These are phyloP conservation scores for Butyriboletus loyo DNA, from an alignment of 768 basidiomycete genomes.

Conservation along the genomic window DNA sequence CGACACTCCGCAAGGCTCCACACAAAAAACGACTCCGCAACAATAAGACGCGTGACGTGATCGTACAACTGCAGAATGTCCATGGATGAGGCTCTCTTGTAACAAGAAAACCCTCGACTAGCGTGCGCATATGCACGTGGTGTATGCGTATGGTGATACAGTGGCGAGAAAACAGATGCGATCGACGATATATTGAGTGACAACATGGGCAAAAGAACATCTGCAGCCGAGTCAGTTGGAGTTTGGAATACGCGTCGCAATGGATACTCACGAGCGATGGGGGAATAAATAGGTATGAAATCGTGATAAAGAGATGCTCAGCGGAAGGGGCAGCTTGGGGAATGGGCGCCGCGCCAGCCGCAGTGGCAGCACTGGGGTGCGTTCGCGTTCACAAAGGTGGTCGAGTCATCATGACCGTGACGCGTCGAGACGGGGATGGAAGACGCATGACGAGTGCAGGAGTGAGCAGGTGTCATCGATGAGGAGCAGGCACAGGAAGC, in stretches of 20 bases:
- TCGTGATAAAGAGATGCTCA: slow-evolving; percentile 28
- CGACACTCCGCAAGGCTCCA: slow-evolving; percentile 12
- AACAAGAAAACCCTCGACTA: slow-evolving; percentile 18
- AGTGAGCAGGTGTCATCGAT: slow-evolving; percentile 3
- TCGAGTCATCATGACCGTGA: slow-evolving; percentile 25
- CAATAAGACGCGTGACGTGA: slow-evolving; percentile 12
- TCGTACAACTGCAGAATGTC: slow-evolving; percentile 30
- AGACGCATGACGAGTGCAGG: slow-evolving; percentile 8
- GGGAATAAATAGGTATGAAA: slow-evolving; percentile 28
- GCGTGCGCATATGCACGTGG: slow-evolving; percentile 35
- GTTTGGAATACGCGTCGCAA: neutral
- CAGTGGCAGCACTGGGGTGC: slow-evolving; percentile 80
- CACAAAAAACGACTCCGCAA: slow-evolving; percentile 4
- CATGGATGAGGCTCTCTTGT: slow-evolving; percentile 7
- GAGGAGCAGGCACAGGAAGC: slow-evolving; percentile 11
- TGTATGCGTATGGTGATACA: slow-evolving; percentile 36
- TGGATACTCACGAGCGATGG: slow-evolving; percentile 19
- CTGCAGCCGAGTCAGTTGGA: slow-evolving; percentile 8
- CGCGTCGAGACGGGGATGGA: slow-evolving; percentile 25
- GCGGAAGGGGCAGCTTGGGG: slow-evolving; percentile 65
- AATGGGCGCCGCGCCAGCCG: slow-evolving; percentile 60
- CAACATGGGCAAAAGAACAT: slow-evolving; percentile 24
- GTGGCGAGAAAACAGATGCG: slow-evolving; percentile 27
- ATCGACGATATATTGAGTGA: slow-evolving; percentile 31
- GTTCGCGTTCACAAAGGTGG: slow-evolving; percentile 44